Evolutionary conservation across 306 rosid genomes (phyloP).

Genomic region (Notholithocarpus densiflorus): DNA sequence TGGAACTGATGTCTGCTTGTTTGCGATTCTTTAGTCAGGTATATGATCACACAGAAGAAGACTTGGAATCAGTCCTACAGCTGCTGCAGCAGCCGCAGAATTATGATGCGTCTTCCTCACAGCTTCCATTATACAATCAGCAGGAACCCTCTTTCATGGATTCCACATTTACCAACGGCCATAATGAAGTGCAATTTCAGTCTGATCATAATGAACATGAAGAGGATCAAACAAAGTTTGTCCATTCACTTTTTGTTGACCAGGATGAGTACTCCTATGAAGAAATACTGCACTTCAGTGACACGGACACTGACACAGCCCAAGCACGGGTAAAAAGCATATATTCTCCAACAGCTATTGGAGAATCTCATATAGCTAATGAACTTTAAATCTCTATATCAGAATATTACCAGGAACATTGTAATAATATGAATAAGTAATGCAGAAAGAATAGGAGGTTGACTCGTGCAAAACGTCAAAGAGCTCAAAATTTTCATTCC

Average conservation of each 20-base stretch:
- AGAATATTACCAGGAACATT: constrained; percentile 5
- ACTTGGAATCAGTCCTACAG: too few species aligned
- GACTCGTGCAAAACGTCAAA: too few species aligned
- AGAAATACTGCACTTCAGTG: constrained; percentile 21
- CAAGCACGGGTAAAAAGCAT: constrained; percentile 44
- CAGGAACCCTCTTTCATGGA: background rate
- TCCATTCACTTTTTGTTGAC: background rate
- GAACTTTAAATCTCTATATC: constrained; percentile 4
- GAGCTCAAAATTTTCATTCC: too few species aligned
- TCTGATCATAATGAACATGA: constrained; percentile 15
- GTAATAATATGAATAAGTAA: constrained; percentile 12
- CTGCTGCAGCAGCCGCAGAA: too few species aligned
- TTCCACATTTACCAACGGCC: background rate
- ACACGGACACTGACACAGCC: constrained; percentile 32
- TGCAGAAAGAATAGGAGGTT: too few species aligned
- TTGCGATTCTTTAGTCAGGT: too few species aligned
- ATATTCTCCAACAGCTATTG: background rate
- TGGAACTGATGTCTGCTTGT: too few species aligned
- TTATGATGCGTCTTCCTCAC: background rate
- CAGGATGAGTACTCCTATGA: background rate
- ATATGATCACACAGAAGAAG: too few species aligned
- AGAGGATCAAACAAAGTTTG: background rate
- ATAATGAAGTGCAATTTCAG: background rate
- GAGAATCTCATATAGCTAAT: background rate
- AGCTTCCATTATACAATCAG: background rate